Evolutionary conservation across 805 yeast species (phyloP), one percentile per base, ranked within the genome.

Genomic region (Metschnikowia santaceciliae): DNA sequence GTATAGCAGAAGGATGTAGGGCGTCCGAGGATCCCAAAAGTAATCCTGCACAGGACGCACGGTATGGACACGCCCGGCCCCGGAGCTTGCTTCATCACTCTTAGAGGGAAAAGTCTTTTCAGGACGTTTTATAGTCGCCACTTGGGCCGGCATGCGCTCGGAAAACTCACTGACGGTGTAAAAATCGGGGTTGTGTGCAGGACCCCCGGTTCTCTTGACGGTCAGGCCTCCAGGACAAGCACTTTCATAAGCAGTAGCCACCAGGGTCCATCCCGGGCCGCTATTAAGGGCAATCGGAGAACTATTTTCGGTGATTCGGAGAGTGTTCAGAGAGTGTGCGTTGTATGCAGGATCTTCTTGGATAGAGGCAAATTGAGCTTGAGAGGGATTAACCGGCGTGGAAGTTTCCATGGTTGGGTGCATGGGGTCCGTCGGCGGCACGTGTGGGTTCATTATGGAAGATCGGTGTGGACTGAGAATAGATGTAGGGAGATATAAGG

Each of bases 1-100:
- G 59, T 86, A 88, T 32, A 83, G 60, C 22, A 85, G 80, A 15
- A 84, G 60, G 10, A 82, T 74, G 53, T 77, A 78, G 0, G 91
- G 91, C 8, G 74, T 58, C 38, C 68, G 68, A 3, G 83, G 81
- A 51, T 80, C 81, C 13, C 63, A 35, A 14, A 44, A 17, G 19
- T 19, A 20, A 30, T 19, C 46, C 37, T 26, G 34, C 46, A 42
- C 32, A 8, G 4, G 19, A n/a, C 6, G 15, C 15, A 6, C n/a
- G 36, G 17, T 13, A 2, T 4, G 26, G 22, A 34, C 15, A 20
- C 32, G 37, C 20, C 46, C 35, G 2, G 26, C 3, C 34, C 36
- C 33, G 1, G 19, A 8, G 22, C 48, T 13, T 17, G 45, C 11
- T 14, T 38, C 4, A 46, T 46, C 6, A 26, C 42, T 22, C 17